These are phyloP conservation scores for Solanum rostratum DNA, from an alignment of 257 asterid genomes.

Conservation along the genomic window DNA sequence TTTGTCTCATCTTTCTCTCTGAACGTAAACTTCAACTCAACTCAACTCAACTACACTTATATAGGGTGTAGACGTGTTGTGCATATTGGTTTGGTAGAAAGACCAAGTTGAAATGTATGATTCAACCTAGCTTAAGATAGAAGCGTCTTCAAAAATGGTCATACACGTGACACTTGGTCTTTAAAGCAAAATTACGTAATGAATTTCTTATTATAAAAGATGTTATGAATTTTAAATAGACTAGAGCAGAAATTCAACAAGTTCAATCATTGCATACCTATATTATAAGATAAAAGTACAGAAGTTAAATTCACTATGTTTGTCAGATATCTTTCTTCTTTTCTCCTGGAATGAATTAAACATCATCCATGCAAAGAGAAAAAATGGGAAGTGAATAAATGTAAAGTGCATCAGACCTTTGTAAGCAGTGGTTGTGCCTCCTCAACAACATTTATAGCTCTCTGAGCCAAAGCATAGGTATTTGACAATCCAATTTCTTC, in stretches of 20 bases:
- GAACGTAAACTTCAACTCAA: no score
- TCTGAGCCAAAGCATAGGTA: slow-evolving; percentile 60
- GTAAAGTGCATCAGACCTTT: slow-evolving; percentile 52
- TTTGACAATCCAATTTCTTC: slow-evolving; percentile 79
- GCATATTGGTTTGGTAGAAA: neutral
- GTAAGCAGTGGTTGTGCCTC: slow-evolving; percentile 80
- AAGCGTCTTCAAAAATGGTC: neutral
- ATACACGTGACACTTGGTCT: neutral
- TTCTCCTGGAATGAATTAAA: neutral
- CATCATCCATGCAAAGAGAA: neutral
- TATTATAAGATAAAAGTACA: neutral
- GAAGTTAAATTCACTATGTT: neutral
- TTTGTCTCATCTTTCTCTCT: no score
- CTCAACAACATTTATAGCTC: slow-evolving; percentile 63
- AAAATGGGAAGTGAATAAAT: neutral
- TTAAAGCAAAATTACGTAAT: neutral
- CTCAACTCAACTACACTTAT: neutral
- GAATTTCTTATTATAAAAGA: neutral
- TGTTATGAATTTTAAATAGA: neutral
- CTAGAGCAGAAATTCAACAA: neutral
- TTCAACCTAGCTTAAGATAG: neutral
- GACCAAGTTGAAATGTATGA: neutral
- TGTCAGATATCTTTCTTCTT: neutral
- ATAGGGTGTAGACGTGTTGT: neutral
- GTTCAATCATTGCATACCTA: neutral